A percentile compares a stretch with the other conserved stretches of the same genome.
phyloP scores from a whole-genome alignment of 2,329 filamentous ascomycete genomes.

The Fusarium subtropicale region DNA sequence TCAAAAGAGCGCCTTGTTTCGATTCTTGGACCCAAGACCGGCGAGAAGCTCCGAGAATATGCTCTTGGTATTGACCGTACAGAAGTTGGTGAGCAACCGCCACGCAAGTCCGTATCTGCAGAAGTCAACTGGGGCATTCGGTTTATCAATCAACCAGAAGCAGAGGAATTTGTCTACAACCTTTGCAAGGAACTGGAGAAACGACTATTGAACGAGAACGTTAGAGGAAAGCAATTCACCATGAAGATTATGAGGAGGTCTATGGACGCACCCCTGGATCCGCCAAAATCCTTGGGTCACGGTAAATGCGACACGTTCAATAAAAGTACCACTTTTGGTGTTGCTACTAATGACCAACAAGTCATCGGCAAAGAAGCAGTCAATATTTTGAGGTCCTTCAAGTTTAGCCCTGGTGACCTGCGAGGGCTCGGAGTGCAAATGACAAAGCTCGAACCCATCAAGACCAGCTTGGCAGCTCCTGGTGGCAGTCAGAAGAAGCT shows the following conservation, averaged over 20 bases:
- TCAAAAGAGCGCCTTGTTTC: slow-evolving; percentile 80
- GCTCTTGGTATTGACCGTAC: slow-evolving; percentile 85
- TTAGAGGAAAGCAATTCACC: slow-evolving; percentile 88
- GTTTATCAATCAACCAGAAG: slow-evolving; percentile 91
- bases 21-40: slow-evolving; percentile 88
- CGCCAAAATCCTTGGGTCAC: slow-evolving; percentile 92
- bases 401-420: slow-evolving; percentile 90
- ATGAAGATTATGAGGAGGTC: slow-evolving; percentile 95
- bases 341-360: slow-evolving; percentile 81
- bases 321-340: slow-evolving; percentile 84
- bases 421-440: slow-evolving; percentile 92
- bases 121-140: slow-evolving; percentile 99
- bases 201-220: slow-evolving; percentile 82
- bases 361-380: slow-evolving; percentile 83
- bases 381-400: slow-evolving; percentile 83
- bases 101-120: slow-evolving; percentile 94
- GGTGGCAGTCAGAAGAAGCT: slow-evolving; percentile 85
- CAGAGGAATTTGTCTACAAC: slow-evolving; percentile 89
- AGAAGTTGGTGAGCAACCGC: slow-evolving; percentile 86
- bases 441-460: slow-evolving; percentile 89
- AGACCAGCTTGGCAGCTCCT: slow-evolving; percentile 63
- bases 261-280: slow-evolving; percentile 87
- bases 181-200: slow-evolving; percentile 87
- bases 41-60: slow-evolving; percentile 90
- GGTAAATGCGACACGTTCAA: slow-evolving; percentile 96